Percentiles rank a stretch among this genome's conserved stretches.
These are phyloP conservation scores for Colletotrichum salicis DNA, from an alignment of 2,329 filamentous ascomycete genomes.

Conservation along the genomic window DNA sequence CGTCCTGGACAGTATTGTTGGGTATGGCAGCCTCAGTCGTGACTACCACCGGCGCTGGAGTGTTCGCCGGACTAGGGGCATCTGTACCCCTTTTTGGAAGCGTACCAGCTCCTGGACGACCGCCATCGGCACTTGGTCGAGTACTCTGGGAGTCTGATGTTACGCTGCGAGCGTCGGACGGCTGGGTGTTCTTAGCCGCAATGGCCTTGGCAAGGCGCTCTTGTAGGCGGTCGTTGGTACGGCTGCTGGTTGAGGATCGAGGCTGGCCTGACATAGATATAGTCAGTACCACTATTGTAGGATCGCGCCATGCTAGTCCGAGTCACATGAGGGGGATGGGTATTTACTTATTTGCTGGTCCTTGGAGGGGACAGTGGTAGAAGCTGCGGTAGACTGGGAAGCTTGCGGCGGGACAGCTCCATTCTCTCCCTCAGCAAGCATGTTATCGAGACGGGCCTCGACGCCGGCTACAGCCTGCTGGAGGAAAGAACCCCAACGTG, in stretches of 20 bases:
- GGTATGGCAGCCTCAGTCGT: neutral
- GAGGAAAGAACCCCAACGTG: conserved; percentile 82
- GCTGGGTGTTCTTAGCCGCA: conserved; percentile 68
- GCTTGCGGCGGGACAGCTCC: conserved; percentile 13
- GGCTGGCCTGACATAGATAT: conserved; percentile 55
- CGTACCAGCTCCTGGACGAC: neutral
- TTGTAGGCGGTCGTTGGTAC: conserved; percentile 84
- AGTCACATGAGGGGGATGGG: neutral
- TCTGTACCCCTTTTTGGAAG: neutral
- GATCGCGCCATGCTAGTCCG: neutral
- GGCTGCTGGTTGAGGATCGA: conserved; percentile 70
- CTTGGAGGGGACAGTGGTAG: conserved; percentile 1
- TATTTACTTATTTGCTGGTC: conserved; percentile 11
- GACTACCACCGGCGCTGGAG: neutral
- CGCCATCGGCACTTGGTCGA: conserved; percentile 13
- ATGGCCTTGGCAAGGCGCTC: conserved; percentile 90
- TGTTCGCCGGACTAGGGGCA: neutral
- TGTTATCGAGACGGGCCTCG: conserved; percentile 91
- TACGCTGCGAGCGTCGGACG: conserved; percentile 20
- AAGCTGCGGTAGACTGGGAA: neutral
- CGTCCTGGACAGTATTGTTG: neutral
- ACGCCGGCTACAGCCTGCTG: conserved; percentile 93
- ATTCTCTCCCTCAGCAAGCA: conserved; percentile 80
- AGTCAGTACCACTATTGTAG: conserved; percentile 37
- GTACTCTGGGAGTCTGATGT: conserved; percentile 12